These are phyloP conservation scores for Vaccinium darrowii DNA, from an alignment of 148 eudicot species.

Conservation along the genomic window DNA sequence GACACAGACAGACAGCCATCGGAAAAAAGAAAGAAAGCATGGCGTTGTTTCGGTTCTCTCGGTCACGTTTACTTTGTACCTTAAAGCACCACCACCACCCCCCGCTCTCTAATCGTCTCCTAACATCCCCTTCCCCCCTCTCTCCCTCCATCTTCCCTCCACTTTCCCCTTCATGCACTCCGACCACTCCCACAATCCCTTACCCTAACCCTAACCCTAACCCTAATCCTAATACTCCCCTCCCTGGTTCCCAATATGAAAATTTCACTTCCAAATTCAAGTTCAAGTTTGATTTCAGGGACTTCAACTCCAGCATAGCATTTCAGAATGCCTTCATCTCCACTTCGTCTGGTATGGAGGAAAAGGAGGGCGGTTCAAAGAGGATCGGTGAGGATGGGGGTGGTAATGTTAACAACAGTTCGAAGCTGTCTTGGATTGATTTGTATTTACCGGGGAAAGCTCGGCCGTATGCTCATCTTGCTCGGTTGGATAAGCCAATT, in stretches of 20 bases:
- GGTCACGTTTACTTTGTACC: slow-evolving; percentile 11
- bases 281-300: slow-evolving; percentile 15
- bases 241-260: slow-evolving; percentile 5
- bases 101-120: neutral
- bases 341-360: slow-evolving; percentile 24
- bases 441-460: slow-evolving; percentile 54
- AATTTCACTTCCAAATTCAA: slow-evolving; percentile 5
- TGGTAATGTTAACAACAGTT: neutral
- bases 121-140: neutral
- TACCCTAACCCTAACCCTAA: slow-evolving; percentile 7
- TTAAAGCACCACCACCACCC: slow-evolving; percentile 1
- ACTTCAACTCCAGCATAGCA: slow-evolving; percentile 7
- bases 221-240: neutral
- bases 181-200: neutral
- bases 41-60: slow-evolving; percentile 23
- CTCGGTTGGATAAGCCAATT: slow-evolving; percentile 77
- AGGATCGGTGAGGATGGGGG: slow-evolving; percentile 8
- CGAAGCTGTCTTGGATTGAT: slow-evolving; percentile 64
- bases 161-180: neutral
- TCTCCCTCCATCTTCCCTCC: slow-evolving; percentile 4
- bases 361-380: slow-evolving; percentile 18
- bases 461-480: slow-evolving; percentile 72
- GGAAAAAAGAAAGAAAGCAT: neutral
- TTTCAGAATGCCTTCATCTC: slow-evolving; percentile 32
- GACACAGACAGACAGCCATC: no score